Percentiles rank a stretch among this genome's conserved stretches.
Conservation (phyloP, 495 filamentous ascomycete genomes). For the Penicillium diatomitis region DNA sequence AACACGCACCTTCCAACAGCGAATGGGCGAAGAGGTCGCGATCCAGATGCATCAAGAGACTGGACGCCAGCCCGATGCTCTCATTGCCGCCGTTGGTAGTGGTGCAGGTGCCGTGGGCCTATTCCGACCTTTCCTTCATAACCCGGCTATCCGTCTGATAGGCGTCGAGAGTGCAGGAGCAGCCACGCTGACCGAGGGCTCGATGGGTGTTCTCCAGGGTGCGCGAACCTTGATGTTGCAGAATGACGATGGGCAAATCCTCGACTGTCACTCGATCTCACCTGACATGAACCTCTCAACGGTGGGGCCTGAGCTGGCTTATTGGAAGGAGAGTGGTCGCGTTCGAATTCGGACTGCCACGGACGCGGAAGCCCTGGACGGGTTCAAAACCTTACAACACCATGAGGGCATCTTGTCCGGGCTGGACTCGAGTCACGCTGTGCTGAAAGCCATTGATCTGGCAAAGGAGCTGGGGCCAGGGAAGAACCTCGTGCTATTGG, state of each 20-base stretch:
- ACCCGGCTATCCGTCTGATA: conserved; percentile 10
- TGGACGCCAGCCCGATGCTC: conserved; percentile 18
- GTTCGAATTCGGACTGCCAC: conserved; percentile 22
- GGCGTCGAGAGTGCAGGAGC: conserved; percentile 21
- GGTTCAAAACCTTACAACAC: conserved; percentile 20
- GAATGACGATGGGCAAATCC: conserved; percentile 23
- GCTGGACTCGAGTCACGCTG: conserved; percentile 27
- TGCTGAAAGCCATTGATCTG: conserved; percentile 14
- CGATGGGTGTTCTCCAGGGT: conserved; percentile 24
- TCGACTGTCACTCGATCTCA: conserved; percentile 22
- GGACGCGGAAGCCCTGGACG: conserved; percentile 25
- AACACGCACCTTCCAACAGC: conserved; percentile 24
- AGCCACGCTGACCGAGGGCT: conserved; percentile 18
- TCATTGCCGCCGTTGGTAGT: conserved; percentile 22
- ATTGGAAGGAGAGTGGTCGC: conserved; percentile 24
- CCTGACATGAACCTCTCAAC: conserved; percentile 27
- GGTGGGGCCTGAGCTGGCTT: conserved; percentile 25
- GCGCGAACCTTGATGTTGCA: conserved; percentile 24
- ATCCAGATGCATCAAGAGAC: conserved; percentile 13
- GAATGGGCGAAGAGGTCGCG: conserved; percentile 27
- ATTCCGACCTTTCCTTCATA: conserved; percentile 21
- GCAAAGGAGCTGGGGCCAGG: conserved; percentile 23
- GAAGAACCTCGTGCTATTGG: conserved; percentile 26
- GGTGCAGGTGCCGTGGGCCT: conserved; percentile 22
- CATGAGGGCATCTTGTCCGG: conserved; percentile 23